Percentiles rank a stretch among this genome's conserved stretches.
Conservation (phyloP, 352 stramenopile genomes). For the Pythium vanterpoolii region DNA sequence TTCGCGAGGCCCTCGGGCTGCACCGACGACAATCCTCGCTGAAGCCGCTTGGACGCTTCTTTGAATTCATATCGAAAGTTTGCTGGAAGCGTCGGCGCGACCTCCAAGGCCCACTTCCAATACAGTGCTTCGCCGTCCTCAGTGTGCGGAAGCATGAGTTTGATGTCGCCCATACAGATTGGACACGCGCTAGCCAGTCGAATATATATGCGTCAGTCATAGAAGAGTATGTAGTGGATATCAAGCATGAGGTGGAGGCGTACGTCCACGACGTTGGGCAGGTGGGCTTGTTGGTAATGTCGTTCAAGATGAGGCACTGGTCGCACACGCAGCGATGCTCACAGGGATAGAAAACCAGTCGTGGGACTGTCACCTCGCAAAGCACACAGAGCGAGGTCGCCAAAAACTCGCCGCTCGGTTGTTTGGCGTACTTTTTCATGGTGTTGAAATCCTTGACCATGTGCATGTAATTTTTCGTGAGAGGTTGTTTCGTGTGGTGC, state of each 20-base stretch:
- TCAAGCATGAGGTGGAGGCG: too few species aligned
- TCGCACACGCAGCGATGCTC: conserved; percentile 69
- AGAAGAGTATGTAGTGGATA: too few species aligned
- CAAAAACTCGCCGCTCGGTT: conserved; percentile 39
- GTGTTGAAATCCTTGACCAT: conserved; percentile 46
- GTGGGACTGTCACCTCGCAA: conserved; percentile 31
- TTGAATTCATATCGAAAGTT: conserved; percentile 57
- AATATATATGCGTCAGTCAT: neutral
- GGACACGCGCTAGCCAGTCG: conserved; percentile 40
- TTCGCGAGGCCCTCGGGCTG: neutral
- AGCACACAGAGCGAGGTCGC: conserved; percentile 39
- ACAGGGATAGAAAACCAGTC: conserved; percentile 57
- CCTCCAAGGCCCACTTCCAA: conserved; percentile 57
- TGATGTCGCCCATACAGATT: conserved; percentile 61
- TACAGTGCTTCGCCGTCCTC: conserved; percentile 58
- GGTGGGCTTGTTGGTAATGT: conserved; percentile 24
- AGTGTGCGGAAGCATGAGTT: conserved; percentile 50
- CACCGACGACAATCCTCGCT: neutral
- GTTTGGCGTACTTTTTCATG: conserved; percentile 50
- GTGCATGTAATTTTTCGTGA: conserved; percentile 59
- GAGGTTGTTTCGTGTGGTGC: neutral
- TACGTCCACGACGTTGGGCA: conserved; percentile 13
- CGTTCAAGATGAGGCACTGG: conserved; percentile 38
- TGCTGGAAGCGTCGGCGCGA: conserved; percentile 36
- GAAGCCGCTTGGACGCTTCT: conserved; percentile 20